Conservation (phyloP, 2,329 filamentous ascomycete species). For the Byssochlamys sp. region DNA sequence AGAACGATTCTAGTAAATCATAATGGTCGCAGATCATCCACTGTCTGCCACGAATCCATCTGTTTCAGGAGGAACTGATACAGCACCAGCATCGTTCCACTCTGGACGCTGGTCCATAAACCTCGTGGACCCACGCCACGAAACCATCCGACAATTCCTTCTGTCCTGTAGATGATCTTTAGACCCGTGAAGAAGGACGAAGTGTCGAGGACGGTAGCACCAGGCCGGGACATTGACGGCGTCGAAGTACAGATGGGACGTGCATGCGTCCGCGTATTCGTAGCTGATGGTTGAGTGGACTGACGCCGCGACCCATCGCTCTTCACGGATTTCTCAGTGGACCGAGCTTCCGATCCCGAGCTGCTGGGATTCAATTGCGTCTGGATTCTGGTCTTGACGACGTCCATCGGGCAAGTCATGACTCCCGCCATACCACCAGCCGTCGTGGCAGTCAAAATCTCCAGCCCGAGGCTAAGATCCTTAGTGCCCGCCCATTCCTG, state of each 20-base stretch:
- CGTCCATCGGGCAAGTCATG: conserved; percentile 89
- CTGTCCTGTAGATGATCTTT: conserved; percentile 76
- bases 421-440: conserved; percentile 89
- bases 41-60: conserved; percentile 50
- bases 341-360: conserved; percentile 9
- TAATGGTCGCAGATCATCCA: conserved; percentile 14
- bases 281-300: conserved; percentile 15
- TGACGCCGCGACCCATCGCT: conserved; percentile 23
- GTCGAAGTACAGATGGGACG: conserved; percentile 81
- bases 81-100: conserved; percentile 88
- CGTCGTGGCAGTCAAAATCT: conserved; percentile 78
- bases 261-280: conserved; percentile 42
- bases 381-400: conserved; percentile 93
- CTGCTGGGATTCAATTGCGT: conserved; percentile 64
- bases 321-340: conserved; percentile 14
- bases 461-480: conserved; percentile 75
- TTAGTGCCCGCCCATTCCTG: conserved; percentile 66
- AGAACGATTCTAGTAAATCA: conserved; percentile 1
- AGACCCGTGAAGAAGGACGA: conserved; percentile 80
- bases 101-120: conserved; percentile 97
- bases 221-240: conserved; percentile 72
- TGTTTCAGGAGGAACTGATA: conserved; percentile 79
- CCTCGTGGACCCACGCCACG: conserved; percentile 83
- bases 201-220: conserved; percentile 71
- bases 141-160: conserved; percentile 85